Evolutionary conservation across 257 asterid genomes (phyloP).

Genomic region (Capsicum pubescens): DNA sequence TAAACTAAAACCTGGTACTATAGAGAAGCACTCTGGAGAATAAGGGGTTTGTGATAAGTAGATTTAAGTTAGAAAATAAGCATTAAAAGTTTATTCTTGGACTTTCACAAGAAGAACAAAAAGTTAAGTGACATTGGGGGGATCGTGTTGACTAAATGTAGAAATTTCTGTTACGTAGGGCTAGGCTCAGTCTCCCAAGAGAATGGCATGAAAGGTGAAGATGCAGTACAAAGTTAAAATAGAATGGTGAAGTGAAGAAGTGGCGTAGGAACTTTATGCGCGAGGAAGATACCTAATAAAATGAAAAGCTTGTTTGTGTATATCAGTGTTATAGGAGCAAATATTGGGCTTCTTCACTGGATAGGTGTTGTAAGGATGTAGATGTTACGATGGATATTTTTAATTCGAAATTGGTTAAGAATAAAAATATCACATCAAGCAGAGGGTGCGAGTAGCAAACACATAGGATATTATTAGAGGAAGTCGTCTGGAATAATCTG

Average conservation of each 20-base stretch:
- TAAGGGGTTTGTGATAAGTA: background rate
- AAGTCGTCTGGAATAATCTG: background rate
- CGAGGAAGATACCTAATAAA: background rate
- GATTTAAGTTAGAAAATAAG: background rate
- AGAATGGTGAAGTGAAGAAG: background rate
- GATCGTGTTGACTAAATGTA: background rate
- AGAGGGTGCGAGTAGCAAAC: background rate
- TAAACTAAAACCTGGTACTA: too few species aligned
- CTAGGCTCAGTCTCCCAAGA: slow-evolving; percentile 13
- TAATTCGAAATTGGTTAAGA: slow-evolving; percentile 8
- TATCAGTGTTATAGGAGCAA: background rate
- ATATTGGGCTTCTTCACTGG: background rate
- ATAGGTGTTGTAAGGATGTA: background rate
- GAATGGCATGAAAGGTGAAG: slow-evolving; percentile 8
- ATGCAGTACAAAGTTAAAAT: background rate
- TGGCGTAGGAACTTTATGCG: background rate
- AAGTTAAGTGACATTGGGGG: background rate
- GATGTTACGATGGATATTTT: slow-evolving; percentile 1
- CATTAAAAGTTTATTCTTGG: background rate
- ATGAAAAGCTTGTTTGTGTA: background rate
- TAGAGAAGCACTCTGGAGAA: too few species aligned
- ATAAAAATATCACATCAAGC: background rate
- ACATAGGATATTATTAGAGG: background rate
- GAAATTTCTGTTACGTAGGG: background rate
- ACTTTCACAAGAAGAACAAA: background rate